Evolutionary conservation across 2,329 filamentous ascomycete genomes (phyloP).

Genomic region (Neofusicoccum parvum): DNA sequence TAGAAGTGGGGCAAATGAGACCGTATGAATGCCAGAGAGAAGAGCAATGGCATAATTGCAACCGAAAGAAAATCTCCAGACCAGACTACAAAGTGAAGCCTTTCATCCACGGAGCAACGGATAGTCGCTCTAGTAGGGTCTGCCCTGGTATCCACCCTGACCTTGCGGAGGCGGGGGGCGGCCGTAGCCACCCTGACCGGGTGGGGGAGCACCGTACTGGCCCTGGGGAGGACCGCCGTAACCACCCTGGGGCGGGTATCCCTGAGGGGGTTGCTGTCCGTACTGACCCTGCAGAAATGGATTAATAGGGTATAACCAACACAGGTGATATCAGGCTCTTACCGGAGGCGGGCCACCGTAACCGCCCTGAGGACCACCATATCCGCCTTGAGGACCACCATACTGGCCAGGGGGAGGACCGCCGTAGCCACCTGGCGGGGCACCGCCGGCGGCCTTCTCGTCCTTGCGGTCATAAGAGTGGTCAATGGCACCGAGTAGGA

Average conservation of each 20-base stretch:
- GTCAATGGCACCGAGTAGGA: constrained; percentile 69
- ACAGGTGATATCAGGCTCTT: neutral
- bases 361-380: constrained; percentile 22
- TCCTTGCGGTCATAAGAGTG: constrained; percentile 67
- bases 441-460: constrained; percentile 54
- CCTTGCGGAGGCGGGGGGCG: constrained; percentile 28
- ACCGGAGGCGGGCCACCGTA: constrained; percentile 24
- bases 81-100: neutral
- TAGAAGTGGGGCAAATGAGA: neutral
- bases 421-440: constrained; percentile 25
- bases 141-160: constrained; percentile 16
- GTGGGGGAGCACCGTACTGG: constrained; percentile 29
- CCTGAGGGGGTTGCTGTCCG: constrained; percentile 28
- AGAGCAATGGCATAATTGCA: neutral
- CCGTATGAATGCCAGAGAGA: neutral
- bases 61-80: neutral
- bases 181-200: constrained; percentile 35
- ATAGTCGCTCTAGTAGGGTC: constrained; percentile 3
- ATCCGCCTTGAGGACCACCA: constrained; percentile 27
- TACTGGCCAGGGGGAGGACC: constrained; percentile 36
- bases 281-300: constrained; percentile 25
- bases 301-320: constrained; percentile 17
- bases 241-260: constrained; percentile 23
- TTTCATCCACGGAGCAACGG: neutral
- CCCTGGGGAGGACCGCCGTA: constrained; percentile 29